Percentiles rank a stretch among this genome's conserved stretches.
Conservation (phyloP, 768 basidiomycete genomes). For the Suillus occidentalis region DNA sequence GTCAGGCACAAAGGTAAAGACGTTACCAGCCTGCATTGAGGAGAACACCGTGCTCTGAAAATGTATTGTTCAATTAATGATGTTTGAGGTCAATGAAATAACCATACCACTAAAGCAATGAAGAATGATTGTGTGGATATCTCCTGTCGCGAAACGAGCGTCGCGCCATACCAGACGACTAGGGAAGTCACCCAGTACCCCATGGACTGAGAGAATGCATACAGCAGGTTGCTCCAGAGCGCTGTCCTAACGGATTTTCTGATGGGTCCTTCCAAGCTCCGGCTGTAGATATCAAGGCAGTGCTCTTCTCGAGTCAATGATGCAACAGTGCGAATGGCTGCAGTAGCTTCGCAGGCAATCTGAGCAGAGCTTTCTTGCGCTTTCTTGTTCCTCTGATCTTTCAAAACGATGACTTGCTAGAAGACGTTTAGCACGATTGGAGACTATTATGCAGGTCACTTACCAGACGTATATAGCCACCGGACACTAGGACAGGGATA, state of each 20-base stretch:
- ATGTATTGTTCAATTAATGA: background rate
- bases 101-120: slow-evolving; percentile 72
- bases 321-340: slow-evolving; percentile 88
- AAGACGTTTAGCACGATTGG: background rate
- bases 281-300: slow-evolving; percentile 62
- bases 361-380: slow-evolving; percentile 82
- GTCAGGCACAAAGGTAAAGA: slow-evolving; percentile 85
- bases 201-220: slow-evolving; percentile 70
- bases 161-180: slow-evolving; percentile 75
- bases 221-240: slow-evolving; percentile 64
- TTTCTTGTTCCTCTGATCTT: slow-evolving; percentile 79
- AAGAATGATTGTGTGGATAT: slow-evolving; percentile 70
- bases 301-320: slow-evolving; percentile 85
- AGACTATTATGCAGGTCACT: slow-evolving; percentile 18
- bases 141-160: slow-evolving; percentile 55
- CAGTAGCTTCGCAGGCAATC: slow-evolving; percentile 88
- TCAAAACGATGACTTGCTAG: slow-evolving; percentile 81
- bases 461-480: slow-evolving; percentile 83
- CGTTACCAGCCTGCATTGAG: slow-evolving; percentile 83
- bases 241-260: slow-evolving; percentile 60
- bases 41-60: slow-evolving; percentile 68
- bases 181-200: slow-evolving; percentile 82
- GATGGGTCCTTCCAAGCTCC: slow-evolving; percentile 72
- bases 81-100: background rate
- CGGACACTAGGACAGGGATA: slow-evolving; percentile 62